Base-by-base conservation (phyloP, 176 grass and related monocot species). In the Zea luxurians region DNA sequence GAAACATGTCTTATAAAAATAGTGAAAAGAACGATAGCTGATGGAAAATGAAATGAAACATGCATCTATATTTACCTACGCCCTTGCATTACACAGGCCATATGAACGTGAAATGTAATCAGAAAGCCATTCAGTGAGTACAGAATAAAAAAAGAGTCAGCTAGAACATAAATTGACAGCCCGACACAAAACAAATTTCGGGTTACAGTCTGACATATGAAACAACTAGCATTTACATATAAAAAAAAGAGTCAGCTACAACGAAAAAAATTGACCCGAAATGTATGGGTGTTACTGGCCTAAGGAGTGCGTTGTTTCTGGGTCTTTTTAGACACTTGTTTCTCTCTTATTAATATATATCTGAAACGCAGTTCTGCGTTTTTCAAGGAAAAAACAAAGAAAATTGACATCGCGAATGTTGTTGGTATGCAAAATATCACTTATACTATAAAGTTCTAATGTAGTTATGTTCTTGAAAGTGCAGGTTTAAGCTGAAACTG, bases 51-150 rank as follows among this genome's bases (percentile, higher is more conserved):
- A 81, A 64, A 3, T 35, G 0, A 65, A 71, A 63, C 80, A 77
- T 65, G 49, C 16, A 75, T 84, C 64, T 35, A 70, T 57, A 55
- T 60, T 90, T 90, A 98, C 95, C 95, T 88, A 73, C 76, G 86
- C 34, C 95, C 89, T 82, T 98, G 91, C 89, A 92, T 88, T 80
- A 98, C 86, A 86, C 95, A 98, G 54, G 95, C 91, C 95, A 98
- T 98, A 70, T 92, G 89, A 15, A 98, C 95, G 91, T 98, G 85
- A 86, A 86, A 90, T 13, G 10, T 74, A 74, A 84, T 73, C 42
- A 66, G 55, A 54, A 66, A 41, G 16, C 8, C 2, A 68, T 44
- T 76, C 43, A 50, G 62, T 85, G 20, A 76, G 68, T 75, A 61
- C 60, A 43, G 60, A 81, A 49, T 88, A 7, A 15, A 4, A 63